A percentile compares a stretch with the other conserved stretches of the same genome.
Evolutionary conservation across 2,329 filamentous ascomycete genomes (phyloP).

Genomic region (Beauveria australis): DNA sequence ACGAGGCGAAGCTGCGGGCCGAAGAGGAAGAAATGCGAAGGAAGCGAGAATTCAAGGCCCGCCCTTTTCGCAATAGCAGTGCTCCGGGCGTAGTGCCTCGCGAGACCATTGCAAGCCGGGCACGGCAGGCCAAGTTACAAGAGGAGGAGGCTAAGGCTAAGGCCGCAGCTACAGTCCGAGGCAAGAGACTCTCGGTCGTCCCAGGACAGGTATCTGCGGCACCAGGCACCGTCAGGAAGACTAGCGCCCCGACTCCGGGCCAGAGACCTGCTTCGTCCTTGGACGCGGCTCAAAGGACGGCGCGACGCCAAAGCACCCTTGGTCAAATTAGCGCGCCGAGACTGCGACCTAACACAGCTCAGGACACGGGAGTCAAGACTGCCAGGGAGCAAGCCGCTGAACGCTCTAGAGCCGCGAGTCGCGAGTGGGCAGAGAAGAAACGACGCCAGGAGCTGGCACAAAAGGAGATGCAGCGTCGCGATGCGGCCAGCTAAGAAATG

Average conservation of each 20-base stretch:
- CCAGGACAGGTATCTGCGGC: constrained; percentile 19
- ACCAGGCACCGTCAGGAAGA: constrained; percentile 14
- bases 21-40: constrained; percentile 53
- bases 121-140: constrained; percentile 39
- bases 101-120: constrained; percentile 50
- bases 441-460: constrained; percentile 29
- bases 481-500: background rate
- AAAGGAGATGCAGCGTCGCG: background rate
- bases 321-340: constrained; percentile 30
- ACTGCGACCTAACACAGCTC: constrained; percentile 42
- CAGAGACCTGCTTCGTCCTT: background rate
- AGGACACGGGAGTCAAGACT: constrained; percentile 44
- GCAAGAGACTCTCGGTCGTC: constrained; percentile 17
- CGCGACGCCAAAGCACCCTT: constrained; percentile 11
- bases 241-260: background rate
- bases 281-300: background rate
- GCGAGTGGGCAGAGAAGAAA: constrained; percentile 56
- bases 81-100: constrained; percentile 38
- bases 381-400: constrained; percentile 55
- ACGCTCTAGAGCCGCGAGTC: constrained; percentile 48
- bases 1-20: constrained; percentile 44
- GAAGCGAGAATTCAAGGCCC: constrained; percentile 56
- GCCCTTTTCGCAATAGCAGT: constrained; percentile 41
- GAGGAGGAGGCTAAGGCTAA: constrained; percentile 19
- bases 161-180: constrained; percentile 11